A percentile compares a stretch with the other conserved stretches of the same genome.
These are phyloP conservation scores for Trichoderma virens DNA, from an alignment of 495 filamentous ascomycete species.

Conservation along the genomic window DNA sequence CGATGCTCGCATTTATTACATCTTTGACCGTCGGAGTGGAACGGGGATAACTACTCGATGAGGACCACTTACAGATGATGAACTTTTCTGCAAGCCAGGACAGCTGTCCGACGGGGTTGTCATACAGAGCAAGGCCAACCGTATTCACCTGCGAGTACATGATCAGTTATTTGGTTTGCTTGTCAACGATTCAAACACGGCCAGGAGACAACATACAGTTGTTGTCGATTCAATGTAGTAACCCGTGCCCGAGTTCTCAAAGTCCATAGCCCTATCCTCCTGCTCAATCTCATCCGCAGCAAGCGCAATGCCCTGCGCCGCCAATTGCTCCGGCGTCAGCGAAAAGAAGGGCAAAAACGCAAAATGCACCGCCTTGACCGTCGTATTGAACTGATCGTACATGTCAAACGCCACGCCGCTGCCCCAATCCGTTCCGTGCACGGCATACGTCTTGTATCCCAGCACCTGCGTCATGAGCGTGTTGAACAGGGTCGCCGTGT, in stretches of 20 bases:
- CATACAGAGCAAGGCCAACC: slow-evolving; percentile 28
- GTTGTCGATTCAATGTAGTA: slow-evolving; percentile 11
- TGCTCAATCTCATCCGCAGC: slow-evolving; percentile 14
- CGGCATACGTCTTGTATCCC: slow-evolving; percentile 21
- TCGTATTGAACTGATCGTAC: slow-evolving; percentile 20
- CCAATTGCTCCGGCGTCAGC: slow-evolving; percentile 14
- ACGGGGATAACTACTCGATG: too few species aligned
- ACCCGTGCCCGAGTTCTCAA: not conserved
- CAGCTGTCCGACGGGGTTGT: slow-evolving; percentile 30
- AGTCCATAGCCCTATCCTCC: slow-evolving; percentile 11
- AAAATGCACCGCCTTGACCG: slow-evolving; percentile 12
- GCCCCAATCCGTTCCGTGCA: slow-evolving; percentile 30
- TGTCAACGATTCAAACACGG: not conserved
- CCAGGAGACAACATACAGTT: slow-evolving; percentile 1
- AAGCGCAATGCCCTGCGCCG: slow-evolving; percentile 14
- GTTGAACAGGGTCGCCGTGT: slow-evolving; percentile 14
- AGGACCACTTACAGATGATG: slow-evolving; percentile 14
- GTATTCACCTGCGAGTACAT: slow-evolving; percentile 23
- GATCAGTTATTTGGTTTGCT: not conserved
- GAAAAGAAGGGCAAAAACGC: slow-evolving; percentile 17
- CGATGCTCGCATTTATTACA: too few species aligned
- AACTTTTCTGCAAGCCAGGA: slow-evolving; percentile 33
- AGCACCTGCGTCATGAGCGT: slow-evolving; percentile 12
- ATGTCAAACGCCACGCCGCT: slow-evolving; percentile 17
- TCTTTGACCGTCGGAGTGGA: too few species aligned